Base-by-base conservation (phyloP, 768 basidiomycete genomes). In the Coprinopsis cinerea region DNA sequence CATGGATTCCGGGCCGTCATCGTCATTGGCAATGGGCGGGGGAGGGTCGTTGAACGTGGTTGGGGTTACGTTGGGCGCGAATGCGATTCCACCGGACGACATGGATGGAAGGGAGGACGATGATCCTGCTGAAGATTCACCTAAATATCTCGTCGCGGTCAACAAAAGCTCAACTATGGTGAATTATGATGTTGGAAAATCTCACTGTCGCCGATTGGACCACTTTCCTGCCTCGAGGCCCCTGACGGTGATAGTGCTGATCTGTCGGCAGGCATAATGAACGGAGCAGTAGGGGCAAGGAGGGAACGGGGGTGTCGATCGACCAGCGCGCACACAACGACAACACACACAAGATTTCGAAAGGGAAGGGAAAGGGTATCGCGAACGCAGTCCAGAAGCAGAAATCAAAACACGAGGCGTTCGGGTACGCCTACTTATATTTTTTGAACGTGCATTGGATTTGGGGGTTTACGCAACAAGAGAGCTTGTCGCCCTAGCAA, bases 1-100 rank as follows among this genome's bases (percentile, higher is more conserved):
- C 28, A 79, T 65, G 14, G 74, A 70, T 20, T 49, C 47, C 11
- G 54, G 47, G 14, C 48, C 51, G 3, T 54, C 47, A 51, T 65
- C 64, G 18, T 40, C 11, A 4, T 13, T 30, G 4, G 63, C 61
- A 9, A 63, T 55, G 4, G 59, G 63, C 45, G 65, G 67, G 34
- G 60, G 62, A 14, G 52, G 47, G 49, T 65, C 62, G 41, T 51
- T 56, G 47, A 54, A 59, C 11, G 60, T 55, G 45, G 56, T 51
- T 10, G 61, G 55, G 15, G 63, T 57, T 45, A 60, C 48, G 34
- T 57, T 62, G 17, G 58, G 50, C 13, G 50, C 50, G n/a, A 51
- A 51, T 26, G 50, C 50, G 18, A 51, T 45, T 25, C 43, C 50
- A 27, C 43, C 44, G 20, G 50, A 27, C 9, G 43, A 9, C 49